Base-by-base conservation (phyloP, 768 basidiomycete species). In the Lactarius hatsudake region DNA sequence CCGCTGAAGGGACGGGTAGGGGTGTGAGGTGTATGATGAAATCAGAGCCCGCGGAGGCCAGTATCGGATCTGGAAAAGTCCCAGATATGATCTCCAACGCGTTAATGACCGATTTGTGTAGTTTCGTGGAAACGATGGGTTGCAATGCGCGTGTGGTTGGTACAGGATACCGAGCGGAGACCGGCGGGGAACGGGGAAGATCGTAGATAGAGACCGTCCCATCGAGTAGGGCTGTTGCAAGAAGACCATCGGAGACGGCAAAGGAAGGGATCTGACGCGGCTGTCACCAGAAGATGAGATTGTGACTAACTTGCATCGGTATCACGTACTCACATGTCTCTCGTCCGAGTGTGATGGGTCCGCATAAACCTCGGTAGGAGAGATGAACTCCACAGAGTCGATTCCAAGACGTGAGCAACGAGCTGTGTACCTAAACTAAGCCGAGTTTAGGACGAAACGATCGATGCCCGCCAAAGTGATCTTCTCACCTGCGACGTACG, bases 261-360 rank as follows among this genome's bases (percentile, higher is more conserved):
- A 71, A 71, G 17, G 71, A 55, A 9, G 69, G 45, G 18, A 71
- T 66, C 42, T 71, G 69, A 42, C 63, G 69, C 18, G 69, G 71
- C 71, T 71, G 42, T 28, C 17, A 62, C 15, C 48, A 54, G 43
- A 36, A 23, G 43, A 43, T 36, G 43, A 57, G 34, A 23, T 40
- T 12, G 20, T 66, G 51, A 63, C 60, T 23, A 40, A 15, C 56
- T 42, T 34, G 34, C 43, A 42, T 48, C 62, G 38, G 42, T 53
- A 59, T 18, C 32, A 48, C 18, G 17, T 64, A 71, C 71, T 63
- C 54, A 71, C 71, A 48, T 59, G 65, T 61, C 53, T 55, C 57
- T 70, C 69, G 13, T 67, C 55, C 20, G 69, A 70, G 53, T 70
- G 65, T 28, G 12, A 63, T 3, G 71, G 71, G 43, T 71, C 71